Evolutionary conservation across 2,329 filamentous ascomycete species (phyloP).

Genomic region (Fusarium scirpi): DNA sequence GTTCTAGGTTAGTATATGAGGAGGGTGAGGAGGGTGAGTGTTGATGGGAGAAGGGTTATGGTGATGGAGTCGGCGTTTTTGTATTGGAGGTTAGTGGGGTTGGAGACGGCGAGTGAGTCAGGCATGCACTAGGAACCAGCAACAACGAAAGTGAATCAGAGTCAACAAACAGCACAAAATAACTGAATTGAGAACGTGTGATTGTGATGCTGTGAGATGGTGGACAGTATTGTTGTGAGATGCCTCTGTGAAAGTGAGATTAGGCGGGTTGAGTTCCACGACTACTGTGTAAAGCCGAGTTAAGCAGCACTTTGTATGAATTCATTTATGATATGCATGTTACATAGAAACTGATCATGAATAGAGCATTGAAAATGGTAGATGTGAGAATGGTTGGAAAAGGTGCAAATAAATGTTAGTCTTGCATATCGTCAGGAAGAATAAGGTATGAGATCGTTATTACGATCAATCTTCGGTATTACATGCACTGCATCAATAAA

Average conservation of each 20-base stretch:
- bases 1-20: not conserved
- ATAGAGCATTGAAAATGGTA: no score
- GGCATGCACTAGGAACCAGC: constrained; percentile 16
- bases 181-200: not conserved
- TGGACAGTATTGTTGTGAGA: constrained; percentile 12
- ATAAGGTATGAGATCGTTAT: not conserved
- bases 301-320: not conserved
- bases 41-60: not conserved
- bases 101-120: constrained; percentile 34
- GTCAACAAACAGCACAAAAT: not conserved
- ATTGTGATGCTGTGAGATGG: constrained; percentile 20
- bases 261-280: constrained; percentile 24
- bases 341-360: rapidly evolving
- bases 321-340: no score
- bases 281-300: not conserved
- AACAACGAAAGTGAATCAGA: not conserved
- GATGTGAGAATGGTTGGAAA: not conserved
- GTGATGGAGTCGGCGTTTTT: constrained; percentile 21
- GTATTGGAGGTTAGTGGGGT: constrained; percentile 33
- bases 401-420: not conserved
- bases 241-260: constrained; percentile 16
- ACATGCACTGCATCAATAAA: not conserved
- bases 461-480: not conserved
- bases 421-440: not conserved
- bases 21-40: not conserved